Conservation (phyloP, 2,329 filamentous ascomycete species). For the Aspergillus alliaceus region DNA sequence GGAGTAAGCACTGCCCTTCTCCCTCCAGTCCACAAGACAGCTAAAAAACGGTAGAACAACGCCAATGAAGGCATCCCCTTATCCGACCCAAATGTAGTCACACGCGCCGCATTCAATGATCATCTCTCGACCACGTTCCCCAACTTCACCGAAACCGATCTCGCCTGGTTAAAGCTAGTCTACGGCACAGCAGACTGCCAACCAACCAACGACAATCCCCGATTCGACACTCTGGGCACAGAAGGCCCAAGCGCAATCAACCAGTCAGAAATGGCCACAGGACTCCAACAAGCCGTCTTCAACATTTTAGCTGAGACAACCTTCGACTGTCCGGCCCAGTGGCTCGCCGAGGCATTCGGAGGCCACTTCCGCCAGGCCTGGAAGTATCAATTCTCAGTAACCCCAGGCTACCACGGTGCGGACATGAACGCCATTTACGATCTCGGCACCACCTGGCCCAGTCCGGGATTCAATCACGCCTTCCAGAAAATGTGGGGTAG, state of each 20-base stretch:
- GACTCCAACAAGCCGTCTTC: conserved; percentile 49
- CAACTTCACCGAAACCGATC: background rate
- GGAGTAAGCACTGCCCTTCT: background rate
- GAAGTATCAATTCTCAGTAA: background rate
- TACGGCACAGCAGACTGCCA: background rate
- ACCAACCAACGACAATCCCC: background rate
- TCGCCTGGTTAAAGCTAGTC: background rate
- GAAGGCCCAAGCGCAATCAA: background rate
- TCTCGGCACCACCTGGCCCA: background rate
- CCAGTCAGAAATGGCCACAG: background rate
- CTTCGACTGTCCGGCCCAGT: conserved; percentile 59
- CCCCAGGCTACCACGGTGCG: background rate
- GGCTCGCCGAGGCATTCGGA: conserved; percentile 53
- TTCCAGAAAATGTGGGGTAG: background rate
- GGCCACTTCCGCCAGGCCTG: conserved; percentile 25
- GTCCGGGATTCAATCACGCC: background rate
- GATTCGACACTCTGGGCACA: background rate
- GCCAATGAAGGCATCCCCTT: background rate
- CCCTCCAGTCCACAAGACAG: background rate
- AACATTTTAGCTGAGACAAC: conserved; percentile 58
- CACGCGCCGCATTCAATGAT: background rate
- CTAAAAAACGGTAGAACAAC: background rate
- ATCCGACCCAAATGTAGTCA: background rate
- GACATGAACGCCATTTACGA: background rate
- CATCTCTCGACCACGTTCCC: background rate